phyloP scores from a whole-genome alignment of 2,329 filamentous ascomycete species.

The Ambrosiella xylebori region DNA sequence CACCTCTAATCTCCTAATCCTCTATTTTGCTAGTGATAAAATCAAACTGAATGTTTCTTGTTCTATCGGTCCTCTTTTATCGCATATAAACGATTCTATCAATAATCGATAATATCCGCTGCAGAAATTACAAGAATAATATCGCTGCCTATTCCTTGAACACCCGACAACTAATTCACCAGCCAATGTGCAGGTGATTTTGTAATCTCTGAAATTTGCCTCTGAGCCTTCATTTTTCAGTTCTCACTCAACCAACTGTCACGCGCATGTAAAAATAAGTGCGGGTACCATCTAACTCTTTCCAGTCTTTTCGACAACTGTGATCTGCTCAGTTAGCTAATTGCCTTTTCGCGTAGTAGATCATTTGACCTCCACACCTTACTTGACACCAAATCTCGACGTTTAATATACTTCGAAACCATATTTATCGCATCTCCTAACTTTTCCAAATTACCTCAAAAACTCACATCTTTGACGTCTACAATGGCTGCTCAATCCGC shows the following conservation, averaged over 20 bases:
- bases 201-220: too few relatives aligned
- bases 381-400: too few relatives aligned
- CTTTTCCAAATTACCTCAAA: neutral
- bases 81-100: neutral
- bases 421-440: neutral
- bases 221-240: too few relatives aligned
- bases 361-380: neutral
- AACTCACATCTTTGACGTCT: neutral
- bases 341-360: neutral
- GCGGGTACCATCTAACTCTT: neutral
- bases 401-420: neutral
- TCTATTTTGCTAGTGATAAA: neutral
- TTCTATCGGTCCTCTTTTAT: neutral
- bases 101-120: too few relatives aligned
- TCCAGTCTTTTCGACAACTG: neutral
- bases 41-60: neutral
- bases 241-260: neutral
- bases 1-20: neutral
- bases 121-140: too few relatives aligned
- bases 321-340: neutral
- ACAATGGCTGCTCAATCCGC: constrained; percentile 28
- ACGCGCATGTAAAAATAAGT: neutral
- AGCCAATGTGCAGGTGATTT: too few relatives aligned
- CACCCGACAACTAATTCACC: too few relatives aligned
- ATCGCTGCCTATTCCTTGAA: too few relatives aligned